These are phyloP conservation scores for Viola odorata DNA, from an alignment of 345 rosid species.

Conservation along the genomic window DNA sequence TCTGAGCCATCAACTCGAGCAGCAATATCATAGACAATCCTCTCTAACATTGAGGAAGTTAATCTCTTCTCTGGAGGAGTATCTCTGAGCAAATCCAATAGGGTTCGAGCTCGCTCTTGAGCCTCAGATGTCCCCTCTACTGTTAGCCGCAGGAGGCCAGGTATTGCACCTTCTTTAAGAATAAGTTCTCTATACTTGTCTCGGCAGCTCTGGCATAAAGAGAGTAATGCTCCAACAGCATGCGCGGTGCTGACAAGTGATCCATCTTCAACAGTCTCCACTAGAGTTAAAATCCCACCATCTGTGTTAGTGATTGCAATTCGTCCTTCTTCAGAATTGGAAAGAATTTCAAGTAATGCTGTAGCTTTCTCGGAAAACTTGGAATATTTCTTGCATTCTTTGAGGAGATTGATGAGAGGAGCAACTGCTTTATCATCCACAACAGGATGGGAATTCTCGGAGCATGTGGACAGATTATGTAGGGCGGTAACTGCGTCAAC, in stretches of 20 bases:
- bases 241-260: conserved; percentile 56
- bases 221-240: conserved; percentile 57
- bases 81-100: conserved; percentile 65
- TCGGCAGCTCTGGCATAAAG: conserved; percentile 50
- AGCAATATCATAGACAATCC: conserved; percentile 59
- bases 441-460: conserved; percentile 36
- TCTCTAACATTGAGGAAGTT: conserved; percentile 48
- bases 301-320: conserved; percentile 44
- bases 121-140: conserved; percentile 61
- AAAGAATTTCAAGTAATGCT: conserved; percentile 57
- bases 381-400: conserved; percentile 67
- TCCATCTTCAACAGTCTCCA: conserved; percentile 74
- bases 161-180: conserved; percentile 73
- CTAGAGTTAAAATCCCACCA: conserved; percentile 61
- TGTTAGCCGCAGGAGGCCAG: conserved; percentile 63
- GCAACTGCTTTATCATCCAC: conserved; percentile 53
- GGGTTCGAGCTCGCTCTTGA: conserved; percentile 56
- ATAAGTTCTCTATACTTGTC: conserved; percentile 58
- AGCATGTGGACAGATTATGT: conserved; percentile 56
- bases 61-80: conserved; percentile 51
- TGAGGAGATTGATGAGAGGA: conserved; percentile 62
- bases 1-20: conserved; percentile 52
- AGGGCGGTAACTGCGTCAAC: conserved; percentile 75
- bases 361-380: conserved; percentile 71
- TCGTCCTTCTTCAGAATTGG: conserved; percentile 59